A percentile compares a stretch with the other conserved stretches of the same genome.
These are phyloP conservation scores for Euclidium syriacum DNA, from an alignment of 345 rosid species.

Conservation along the genomic window DNA sequence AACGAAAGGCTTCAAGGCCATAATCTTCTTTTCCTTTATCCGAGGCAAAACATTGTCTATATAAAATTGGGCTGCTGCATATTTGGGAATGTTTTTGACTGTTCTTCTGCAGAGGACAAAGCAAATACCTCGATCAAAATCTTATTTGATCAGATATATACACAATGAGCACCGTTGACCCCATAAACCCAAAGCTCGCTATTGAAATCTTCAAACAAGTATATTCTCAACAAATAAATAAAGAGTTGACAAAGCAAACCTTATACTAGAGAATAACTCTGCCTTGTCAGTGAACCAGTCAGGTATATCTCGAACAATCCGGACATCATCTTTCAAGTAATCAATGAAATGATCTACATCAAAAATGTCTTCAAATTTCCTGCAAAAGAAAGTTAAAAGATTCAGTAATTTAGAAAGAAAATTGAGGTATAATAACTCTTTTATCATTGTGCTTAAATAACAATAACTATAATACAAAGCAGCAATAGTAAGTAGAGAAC, in stretches of 20 bases:
- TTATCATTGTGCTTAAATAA: not conserved
- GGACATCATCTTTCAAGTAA: slow-evolving; percentile 85
- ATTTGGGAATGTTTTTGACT: slow-evolving; percentile 97
- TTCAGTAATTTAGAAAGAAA: not conserved
- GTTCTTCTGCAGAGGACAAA: slow-evolving; percentile 64
- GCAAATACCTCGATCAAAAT: slow-evolving; percentile 8
- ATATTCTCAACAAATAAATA: not conserved
- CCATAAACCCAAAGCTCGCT: slow-evolving; percentile 12
- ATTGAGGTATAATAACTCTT: not conserved
- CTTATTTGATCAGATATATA: not conserved
- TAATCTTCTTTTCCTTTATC: slow-evolving; percentile 96
- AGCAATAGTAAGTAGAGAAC: not conserved
- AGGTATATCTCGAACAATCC: slow-evolving; percentile 92
- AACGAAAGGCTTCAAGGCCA: slow-evolving; percentile 98
- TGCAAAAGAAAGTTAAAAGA: slow-evolving; percentile 32
- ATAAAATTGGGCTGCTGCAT: slow-evolving; percentile 96
- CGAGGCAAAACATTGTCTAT: slow-evolving; percentile 98
- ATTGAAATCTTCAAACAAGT: not conserved
- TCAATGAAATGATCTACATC: slow-evolving; percentile 97
- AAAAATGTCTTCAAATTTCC: slow-evolving; percentile 95
- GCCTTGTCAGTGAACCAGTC: slow-evolving; percentile 96
- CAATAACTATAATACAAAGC: not conserved
- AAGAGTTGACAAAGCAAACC: slow-evolving; percentile 40
- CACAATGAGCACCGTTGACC: not conserved
- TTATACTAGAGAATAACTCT: slow-evolving; percentile 86